Percentiles rank a stretch among this genome's conserved stretches.
Conservation (phyloP, 129 eudicot species). For the Calendula officinalis region DNA sequence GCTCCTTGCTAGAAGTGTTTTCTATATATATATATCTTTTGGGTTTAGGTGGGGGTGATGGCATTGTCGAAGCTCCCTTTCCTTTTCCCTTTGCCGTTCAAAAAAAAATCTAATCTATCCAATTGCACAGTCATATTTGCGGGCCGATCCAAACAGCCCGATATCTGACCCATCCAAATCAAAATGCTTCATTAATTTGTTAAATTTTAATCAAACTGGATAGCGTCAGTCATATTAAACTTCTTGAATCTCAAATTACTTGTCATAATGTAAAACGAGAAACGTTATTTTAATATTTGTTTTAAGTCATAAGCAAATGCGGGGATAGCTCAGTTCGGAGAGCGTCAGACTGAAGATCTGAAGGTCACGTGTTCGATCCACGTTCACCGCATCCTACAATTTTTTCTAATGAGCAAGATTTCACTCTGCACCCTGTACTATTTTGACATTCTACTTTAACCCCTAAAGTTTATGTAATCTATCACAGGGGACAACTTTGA, state of each 20-base stretch:
- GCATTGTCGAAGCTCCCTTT: too few relatives aligned
- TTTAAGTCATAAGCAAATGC: constrained; percentile 8
- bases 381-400: constrained; percentile 69
- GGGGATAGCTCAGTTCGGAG: constrained; percentile 99
- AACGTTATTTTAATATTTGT: not conserved
- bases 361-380: constrained; percentile 96
- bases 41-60: too few relatives aligned
- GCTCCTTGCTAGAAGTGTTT: too few relatives aligned
- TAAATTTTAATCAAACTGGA: not conserved
- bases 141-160: too few relatives aligned
- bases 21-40: too few relatives aligned
- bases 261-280: not conserved
- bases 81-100: too few relatives aligned
- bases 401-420: not conserved
- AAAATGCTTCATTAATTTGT: not conserved
- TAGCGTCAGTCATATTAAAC: not conserved
- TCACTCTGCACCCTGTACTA: not conserved
- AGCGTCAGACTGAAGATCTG: constrained; percentile 93
- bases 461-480: not conserved
- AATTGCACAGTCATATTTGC: too few relatives aligned
- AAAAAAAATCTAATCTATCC: too few relatives aligned
- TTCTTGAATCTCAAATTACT: too few relatives aligned
- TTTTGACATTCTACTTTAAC: not conserved
- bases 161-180: constrained; percentile 8
- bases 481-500: too few relatives aligned